Base-by-base conservation (phyloP, 805 yeast species). In the Spathaspora girioi region DNA sequence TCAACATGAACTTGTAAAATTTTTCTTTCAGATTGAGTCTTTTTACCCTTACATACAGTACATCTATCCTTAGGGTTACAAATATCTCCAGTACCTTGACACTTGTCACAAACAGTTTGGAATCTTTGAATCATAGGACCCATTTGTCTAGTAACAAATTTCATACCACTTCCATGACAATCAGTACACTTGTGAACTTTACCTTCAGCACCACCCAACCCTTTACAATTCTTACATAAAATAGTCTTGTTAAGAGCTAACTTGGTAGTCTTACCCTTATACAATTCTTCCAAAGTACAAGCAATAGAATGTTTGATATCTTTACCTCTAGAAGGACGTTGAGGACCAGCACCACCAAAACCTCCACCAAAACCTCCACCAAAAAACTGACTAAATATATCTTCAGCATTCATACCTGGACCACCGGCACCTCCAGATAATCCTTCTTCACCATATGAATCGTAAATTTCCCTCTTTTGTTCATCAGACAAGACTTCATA, bases 61-160 rank as follows among this genome's bases (percentile, higher is more conserved):
- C 99, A 94, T 65, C 91, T 82, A 74, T 90, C 97, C 76, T 87
- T 87, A 49, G 92, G 80, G 68, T 87, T 84, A 66, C 91, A 81
- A 57, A 86, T 87, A 70, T 87, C 93, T 69, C 99, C 99, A 54
- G 86, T 79, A 67, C 98, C 99, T 59, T 83, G 75, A 84, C 99
- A 94, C 53, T 73, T 85, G 60, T 88, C 93, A 87, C 99, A 94
- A 50, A 83, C 84, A 45, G 96, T 84, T 77, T 94, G 98, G 83
- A 89, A 89, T 80, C 97, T 88, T 78, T 94, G 99, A 65, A 94
- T 88, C 92, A 94, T 90, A 59, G 97, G 97, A 62, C 99, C 99
- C 97, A 94, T 92, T 75, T 94, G 98, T 78, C 96, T 88, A 49
- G 97, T 89, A 59, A 91, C 87, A 59, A 93, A 86, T 72, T 83